Base-by-base conservation (phyloP, 495 filamentous ascomycete species). In the Acidomyces sp. region DNA sequence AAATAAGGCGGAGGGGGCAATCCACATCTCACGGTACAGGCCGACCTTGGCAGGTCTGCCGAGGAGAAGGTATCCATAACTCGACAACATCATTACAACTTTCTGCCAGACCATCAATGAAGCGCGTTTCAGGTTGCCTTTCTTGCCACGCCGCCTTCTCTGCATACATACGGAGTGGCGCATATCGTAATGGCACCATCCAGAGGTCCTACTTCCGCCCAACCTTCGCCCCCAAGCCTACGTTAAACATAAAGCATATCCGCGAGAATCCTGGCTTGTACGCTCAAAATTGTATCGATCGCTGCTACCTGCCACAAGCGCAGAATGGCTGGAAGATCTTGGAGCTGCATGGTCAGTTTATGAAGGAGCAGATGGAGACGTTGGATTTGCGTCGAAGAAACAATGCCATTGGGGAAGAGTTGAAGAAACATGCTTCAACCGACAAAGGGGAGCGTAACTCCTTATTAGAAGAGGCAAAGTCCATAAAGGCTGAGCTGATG, bases 161-260 rank as follows among this genome's bases (percentile, higher is more conserved):
- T n/a, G n/a, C n/a, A n/a, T n/a, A n/a, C n/a, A n/a, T 28, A 31
- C 27, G 39, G 44, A 41, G 6, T 9, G n/a, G 1, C 7, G 18
- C n/a, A 1, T 23, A 11, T 3, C 18, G 18, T 16, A 13, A 44
- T 44, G 40, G 15, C 41, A 6, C 32, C 28, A 7, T 31, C 32
- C 41, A 51, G 46, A 26, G 62, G 53, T 35, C 46, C 51, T 55
- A 58, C 60, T 39, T 51, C 22, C 65, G 72, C 48, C 76, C 80
- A 0, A 67, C 83, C 10, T 81, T 74, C 31, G 88, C 85, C 11
- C 88, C 87, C 5, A 93, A 85, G 53, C 70, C 81, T 6, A 67
- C 64, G 15, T 69, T 86, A 35, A 78, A 95, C 59, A 66, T 93
- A 58, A 93, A 82, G 57, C 77, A 87, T 61, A 93, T 97, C 59